Base-by-base conservation (phyloP, 129 eudicot species). In the Flaveria bidentis region DNA sequence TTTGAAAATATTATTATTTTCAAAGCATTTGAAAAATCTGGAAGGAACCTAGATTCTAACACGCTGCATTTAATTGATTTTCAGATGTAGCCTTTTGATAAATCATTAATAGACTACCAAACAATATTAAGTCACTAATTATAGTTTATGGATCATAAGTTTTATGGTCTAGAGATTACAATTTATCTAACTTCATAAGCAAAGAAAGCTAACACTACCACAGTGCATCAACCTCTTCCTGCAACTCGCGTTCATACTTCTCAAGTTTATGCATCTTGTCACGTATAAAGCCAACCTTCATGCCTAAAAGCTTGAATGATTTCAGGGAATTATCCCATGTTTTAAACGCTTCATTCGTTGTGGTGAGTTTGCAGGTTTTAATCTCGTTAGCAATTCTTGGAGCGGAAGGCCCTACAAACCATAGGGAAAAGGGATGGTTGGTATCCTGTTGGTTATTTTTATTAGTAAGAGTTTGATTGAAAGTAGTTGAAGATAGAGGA, bases 331-430 rank as follows among this genome's bases (percentile, higher is more conserved):
- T 85, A 18, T 92, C 92, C 96, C 96, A 88, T 16, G 58, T 45
- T 49, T 79, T 85, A 70, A 89, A 78, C 33, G 85, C 91, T 50
- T 85, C 76, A 46, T 73, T 64, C 20, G 86, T 86, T n/a, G 79
- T 75, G 47, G 81, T 76, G 58, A 83, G 69, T 16, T 76, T 86
- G 84, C 94, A 92, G 50, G 73, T 63, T 61, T 88, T 88, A 9
- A 92, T 68, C 63, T 86, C 82, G 11, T 86, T 84, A 6, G 92
- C 87, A 56, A 85, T 83, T 73, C 51, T 77, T 86, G 84, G 42
- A 50, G 75, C 10, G 96, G 91, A 81, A 92, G 86, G n/a, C 92
- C 90, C 98, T 93, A 78, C 68, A 76, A 39, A 36, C 11, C n/a
- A 9, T 12, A 2, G 2, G 42, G 11, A n/a, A 8, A 7, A 15